phyloP scores from a whole-genome alignment of 331 rosid genomes.

The Acacia concinna region DNA sequence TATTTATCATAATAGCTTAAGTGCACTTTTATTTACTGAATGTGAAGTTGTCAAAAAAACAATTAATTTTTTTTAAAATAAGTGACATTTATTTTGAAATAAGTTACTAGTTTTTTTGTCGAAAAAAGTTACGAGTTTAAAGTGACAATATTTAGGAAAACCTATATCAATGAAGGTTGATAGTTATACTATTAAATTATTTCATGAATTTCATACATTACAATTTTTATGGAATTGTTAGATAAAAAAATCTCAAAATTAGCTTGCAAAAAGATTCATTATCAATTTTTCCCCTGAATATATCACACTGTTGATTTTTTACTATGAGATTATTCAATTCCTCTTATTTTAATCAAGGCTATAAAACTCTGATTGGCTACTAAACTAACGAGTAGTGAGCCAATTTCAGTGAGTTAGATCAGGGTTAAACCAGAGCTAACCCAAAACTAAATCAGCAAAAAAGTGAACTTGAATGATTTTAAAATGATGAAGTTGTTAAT shows the following conservation, averaged over 20 bases:
- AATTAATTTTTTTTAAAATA: not conserved
- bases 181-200: not conserved
- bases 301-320: not conserved
- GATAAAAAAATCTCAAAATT: not conserved
- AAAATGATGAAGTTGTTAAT: no score
- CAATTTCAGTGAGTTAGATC: no score
- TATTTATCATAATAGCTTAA: not conserved
- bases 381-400: no score
- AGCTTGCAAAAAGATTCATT: no score
- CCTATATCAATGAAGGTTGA: not conserved
- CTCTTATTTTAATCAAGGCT: not conserved
- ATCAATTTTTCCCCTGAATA: not conserved
- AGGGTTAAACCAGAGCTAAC: no score
- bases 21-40: not conserved
- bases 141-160: no score
- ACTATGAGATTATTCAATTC: not conserved
- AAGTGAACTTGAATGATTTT: no score
- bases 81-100: not conserved
- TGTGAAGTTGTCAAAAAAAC: not conserved
- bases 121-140: no score
- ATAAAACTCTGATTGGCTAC: no score
- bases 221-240: not conserved
- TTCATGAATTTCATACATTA: not conserved
- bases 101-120: no score
- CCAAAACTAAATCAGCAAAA: fast-evolving